Evolutionary conservation across 306 rosid genomes (phyloP), one percentile per base, ranked within the genome.

Genomic region (Cicer bijugum): DNA sequence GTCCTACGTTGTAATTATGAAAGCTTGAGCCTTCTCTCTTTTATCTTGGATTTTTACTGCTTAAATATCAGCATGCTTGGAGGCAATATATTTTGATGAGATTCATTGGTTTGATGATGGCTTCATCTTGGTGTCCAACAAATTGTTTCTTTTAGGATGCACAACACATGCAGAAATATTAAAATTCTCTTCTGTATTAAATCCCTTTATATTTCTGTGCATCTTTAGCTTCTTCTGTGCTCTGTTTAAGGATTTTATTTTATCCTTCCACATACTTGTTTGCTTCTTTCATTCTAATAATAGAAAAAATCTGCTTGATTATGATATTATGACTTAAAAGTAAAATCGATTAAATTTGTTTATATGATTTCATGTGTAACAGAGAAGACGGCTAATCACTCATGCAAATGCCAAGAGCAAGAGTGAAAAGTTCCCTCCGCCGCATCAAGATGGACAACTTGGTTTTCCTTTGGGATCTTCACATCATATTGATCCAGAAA

Each of bases 371-470:
- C 50, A 28, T 77, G 59, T 81, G 76, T 61, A 78, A 78, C 98
- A 93, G 98, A 89, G 93, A 69, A 76, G 98, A 76, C 95, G 97
- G 52, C 82, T 89, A 67, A 89, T 93, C 69, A 83, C 87, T 11
- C 98, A 88, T 69, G 90, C 93, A 79, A 90, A 93, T 67, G 98
- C 97, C 19, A 93, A 90, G 87, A 92, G 98, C 92, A 92, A 92
- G 86, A 92, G 98, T 43, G 98, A 92, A 79, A 92, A 92, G 84
- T 93, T 93, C 67, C 98, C 98, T 60, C 98, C 98, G 6, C 97
- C 98, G 0, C 97, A 92, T 84, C 96, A 92, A 80, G 98, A 92
- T 76, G 98, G 96, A 67, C 89, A 88, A 45, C 81, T 92, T 46
- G 95, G 98, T 57, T 86, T 82, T 75, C 91, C 91, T 20, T 78